phyloP scores from a whole-genome alignment of 176 grass and related monocot genomes.

The Carex parvula region DNA sequence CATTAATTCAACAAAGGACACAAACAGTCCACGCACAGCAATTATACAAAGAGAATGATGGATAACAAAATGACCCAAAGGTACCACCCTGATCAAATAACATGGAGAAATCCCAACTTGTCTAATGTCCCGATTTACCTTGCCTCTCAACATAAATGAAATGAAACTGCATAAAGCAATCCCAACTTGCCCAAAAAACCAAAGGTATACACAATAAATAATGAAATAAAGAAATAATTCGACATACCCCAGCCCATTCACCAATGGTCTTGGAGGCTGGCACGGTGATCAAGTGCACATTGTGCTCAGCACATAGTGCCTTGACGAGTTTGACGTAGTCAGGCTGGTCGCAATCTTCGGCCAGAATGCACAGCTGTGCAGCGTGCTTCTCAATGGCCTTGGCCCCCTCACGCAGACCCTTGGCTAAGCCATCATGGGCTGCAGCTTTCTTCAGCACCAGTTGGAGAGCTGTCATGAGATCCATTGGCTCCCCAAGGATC shows the following conservation, averaged over 20 bases:
- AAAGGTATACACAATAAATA: not conserved
- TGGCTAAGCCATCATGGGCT: constrained; percentile 50
- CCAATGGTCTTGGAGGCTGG: constrained; percentile 69
- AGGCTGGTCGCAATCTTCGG: constrained; percentile 69
- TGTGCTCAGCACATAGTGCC: constrained; percentile 61
- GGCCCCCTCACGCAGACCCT: constrained; percentile 50
- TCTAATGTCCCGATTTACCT: not conserved
- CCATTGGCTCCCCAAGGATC: constrained; percentile 62
- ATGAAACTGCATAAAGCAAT: not conserved
- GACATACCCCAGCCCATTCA: constrained; percentile 68
- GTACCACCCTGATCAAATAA: not conserved
- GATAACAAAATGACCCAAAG: not conserved
- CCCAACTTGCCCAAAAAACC: not conserved
- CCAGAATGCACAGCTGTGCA: constrained; percentile 54
- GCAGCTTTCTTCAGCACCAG: constrained; percentile 51
- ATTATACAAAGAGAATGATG: not conserved
- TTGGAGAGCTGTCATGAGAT: constrained; percentile 64
- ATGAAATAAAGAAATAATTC: not conserved
- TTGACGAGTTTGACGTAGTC: constrained; percentile 78
- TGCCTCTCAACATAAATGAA: not conserved
- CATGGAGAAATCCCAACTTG: not conserved
- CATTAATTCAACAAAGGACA: not conserved
- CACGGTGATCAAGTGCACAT: constrained; percentile 63
- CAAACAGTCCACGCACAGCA: not conserved
- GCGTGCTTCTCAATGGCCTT: constrained; percentile 65